Conservation (phyloP, 2,329 filamentous ascomycete genomes). For the Emergomyces orientalis region DNA sequence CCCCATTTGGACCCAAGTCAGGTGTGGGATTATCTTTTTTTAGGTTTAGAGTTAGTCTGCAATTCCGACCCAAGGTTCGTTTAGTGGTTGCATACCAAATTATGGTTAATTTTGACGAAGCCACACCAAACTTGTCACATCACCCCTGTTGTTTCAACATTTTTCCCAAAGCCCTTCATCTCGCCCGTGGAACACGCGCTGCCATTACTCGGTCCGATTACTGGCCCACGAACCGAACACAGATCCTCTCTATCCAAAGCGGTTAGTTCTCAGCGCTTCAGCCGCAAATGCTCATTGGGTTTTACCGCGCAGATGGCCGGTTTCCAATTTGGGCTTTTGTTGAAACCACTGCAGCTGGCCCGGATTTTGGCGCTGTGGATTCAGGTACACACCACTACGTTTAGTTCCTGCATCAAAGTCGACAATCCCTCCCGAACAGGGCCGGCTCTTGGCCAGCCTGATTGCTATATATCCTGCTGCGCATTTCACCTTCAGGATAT, state of each 20-base stretch:
- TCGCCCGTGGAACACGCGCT: not conserved
- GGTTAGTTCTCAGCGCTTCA: slow-evolving; percentile 4
- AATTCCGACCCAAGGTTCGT: not conserved
- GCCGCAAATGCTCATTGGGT: slow-evolving; percentile 1
- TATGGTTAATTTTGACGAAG: slow-evolving; percentile 6
- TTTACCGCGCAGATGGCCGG: not conserved
- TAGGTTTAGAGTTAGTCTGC: slow-evolving; percentile 5
- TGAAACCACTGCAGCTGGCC: not conserved
- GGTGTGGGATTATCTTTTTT: not conserved
- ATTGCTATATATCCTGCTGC: slow-evolving; percentile 5
- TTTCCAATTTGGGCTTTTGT: not conserved
- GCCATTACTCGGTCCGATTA: not conserved
- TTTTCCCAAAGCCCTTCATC: not conserved
- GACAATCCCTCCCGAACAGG: not conserved
- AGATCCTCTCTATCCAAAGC: not conserved
- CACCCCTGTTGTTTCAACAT: not conserved
- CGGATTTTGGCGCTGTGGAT: not conserved
- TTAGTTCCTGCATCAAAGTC: not conserved
- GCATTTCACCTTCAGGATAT: slow-evolving; percentile 2
- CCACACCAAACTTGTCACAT: not conserved
- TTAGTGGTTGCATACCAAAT: too few relatives aligned
- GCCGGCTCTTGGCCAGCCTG: slow-evolving; percentile 1
- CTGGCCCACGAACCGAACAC: not conserved
- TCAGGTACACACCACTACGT: slow-evolving; percentile 1
- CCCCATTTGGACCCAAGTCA: not conserved